Evolutionary conservation across 2,329 filamentous ascomycete genomes (phyloP).

Genomic region (Tympanopsis confertula): DNA sequence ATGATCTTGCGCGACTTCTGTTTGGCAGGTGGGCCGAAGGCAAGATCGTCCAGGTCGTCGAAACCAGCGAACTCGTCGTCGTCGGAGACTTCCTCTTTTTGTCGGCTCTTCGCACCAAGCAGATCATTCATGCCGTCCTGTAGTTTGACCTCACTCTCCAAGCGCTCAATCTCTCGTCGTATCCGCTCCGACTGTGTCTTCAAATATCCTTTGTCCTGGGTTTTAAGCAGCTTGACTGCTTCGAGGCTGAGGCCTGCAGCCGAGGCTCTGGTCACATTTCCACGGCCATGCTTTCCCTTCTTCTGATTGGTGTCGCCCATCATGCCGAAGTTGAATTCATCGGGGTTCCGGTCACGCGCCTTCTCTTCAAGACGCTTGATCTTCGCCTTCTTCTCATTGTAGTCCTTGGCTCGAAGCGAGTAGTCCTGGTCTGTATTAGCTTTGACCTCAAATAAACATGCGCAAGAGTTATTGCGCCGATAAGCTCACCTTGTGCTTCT

Average conservation of each 20-base stretch:
- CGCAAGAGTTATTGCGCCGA: not conserved
- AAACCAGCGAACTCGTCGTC: not conserved
- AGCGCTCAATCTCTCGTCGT: slow-evolving; percentile 9
- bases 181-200: slow-evolving; percentile 10
- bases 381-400: slow-evolving; percentile 48
- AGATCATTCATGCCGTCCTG: slow-evolving; percentile 8
- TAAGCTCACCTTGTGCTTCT: slow-evolving; percentile 44
- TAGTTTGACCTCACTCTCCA: slow-evolving; percentile 9
- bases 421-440: slow-evolving; percentile 34
- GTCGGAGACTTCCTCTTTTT: slow-evolving; percentile 10
- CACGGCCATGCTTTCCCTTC: slow-evolving; percentile 31
- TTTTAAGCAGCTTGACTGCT: slow-evolving; percentile 42
- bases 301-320: slow-evolving; percentile 31
- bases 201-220: slow-evolving; percentile 14
- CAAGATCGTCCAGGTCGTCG: not conserved
- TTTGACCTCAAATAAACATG: not conserved
- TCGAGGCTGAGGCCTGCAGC: slow-evolving; percentile 37
- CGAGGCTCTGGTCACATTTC: slow-evolving; percentile 27
- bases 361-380: slow-evolving; percentile 46
- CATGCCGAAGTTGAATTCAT: slow-evolving; percentile 59
- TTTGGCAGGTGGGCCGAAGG: slow-evolving; percentile 50
- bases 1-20: slow-evolving; percentile 44
- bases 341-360: slow-evolving; percentile 47
- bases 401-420: slow-evolving; percentile 51
- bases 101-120: slow-evolving; percentile 3